These are phyloP conservation scores for Talaromyces sp. DNA, from an alignment of 2,329 filamentous ascomycete species.

Conservation along the genomic window DNA sequence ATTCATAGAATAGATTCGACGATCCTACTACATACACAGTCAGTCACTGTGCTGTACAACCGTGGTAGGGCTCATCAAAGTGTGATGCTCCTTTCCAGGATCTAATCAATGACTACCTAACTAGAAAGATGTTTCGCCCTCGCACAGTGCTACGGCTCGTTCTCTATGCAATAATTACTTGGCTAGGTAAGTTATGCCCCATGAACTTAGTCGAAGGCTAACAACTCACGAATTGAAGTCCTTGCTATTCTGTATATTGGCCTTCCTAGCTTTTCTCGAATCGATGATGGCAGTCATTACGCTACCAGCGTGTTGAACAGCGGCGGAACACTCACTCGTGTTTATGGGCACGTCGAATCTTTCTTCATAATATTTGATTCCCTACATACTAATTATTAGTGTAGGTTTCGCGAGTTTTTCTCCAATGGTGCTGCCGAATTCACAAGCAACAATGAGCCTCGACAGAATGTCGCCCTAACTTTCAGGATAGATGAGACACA, in stretches of 20 bases:
- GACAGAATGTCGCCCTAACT: background rate
- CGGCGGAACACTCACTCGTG: conserved; percentile 12
- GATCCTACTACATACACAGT: too few relatives aligned
- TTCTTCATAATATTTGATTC: too few relatives aligned
- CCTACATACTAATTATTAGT: background rate
- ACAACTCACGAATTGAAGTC: background rate
- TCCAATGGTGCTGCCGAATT: background rate
- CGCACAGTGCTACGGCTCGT: background rate
- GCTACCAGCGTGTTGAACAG: conserved; percentile 4
- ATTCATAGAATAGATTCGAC: background rate
- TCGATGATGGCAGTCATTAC: conserved; percentile 12
- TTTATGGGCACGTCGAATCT: conserved; percentile 6
- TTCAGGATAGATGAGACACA: conserved; percentile 2
- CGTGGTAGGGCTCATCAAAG: too few relatives aligned
- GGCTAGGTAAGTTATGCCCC: conserved; percentile 4
- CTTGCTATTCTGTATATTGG: conserved; percentile 7
- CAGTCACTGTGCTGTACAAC: too few relatives aligned
- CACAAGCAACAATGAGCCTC: background rate
- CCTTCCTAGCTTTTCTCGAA: conserved; percentile 7
- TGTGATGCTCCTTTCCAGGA: background rate
- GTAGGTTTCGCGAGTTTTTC: conserved; percentile 5
- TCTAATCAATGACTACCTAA: background rate
- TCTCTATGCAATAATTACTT: background rate
- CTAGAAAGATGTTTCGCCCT: conserved; percentile 7
- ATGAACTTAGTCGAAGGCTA: background rate